Conservation (phyloP, 495 filamentous ascomycete genomes). For the Opeltia flavorubescens region DNA sequence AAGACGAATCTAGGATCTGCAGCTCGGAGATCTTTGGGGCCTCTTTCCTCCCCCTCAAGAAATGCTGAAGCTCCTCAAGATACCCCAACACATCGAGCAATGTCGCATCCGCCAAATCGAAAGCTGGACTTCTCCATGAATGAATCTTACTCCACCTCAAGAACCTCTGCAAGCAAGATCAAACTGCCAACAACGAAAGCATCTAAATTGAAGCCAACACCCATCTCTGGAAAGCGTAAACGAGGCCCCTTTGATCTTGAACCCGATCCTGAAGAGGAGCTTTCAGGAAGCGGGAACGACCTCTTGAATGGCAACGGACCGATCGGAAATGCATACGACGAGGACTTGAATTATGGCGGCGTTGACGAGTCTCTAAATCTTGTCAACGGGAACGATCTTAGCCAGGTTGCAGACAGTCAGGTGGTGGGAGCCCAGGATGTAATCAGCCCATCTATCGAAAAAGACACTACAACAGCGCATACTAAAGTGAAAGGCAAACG, state of each 20-base stretch:
- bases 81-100: slow-evolving; percentile 11
- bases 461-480: not conserved
- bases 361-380: slow-evolving; percentile 2
- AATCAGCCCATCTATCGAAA: slow-evolving; percentile 4
- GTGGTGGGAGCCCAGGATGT: not conserved
- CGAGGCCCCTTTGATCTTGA: not conserved
- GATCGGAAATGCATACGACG: not conserved
- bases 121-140: not conserved
- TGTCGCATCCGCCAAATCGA: slow-evolving; percentile 8
- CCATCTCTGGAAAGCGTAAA: not conserved
- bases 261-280: not conserved
- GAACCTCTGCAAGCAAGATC: not conserved
- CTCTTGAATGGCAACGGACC: not conserved
- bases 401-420: not conserved
- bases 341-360: not conserved
- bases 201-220: not conserved
- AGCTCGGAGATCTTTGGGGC: slow-evolving; percentile 19
- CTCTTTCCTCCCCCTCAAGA: slow-evolving; percentile 10
- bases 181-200: not conserved
- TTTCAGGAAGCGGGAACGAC: not conserved
- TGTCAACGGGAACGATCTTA: not conserved
- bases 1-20: slow-evolving; percentile 30
- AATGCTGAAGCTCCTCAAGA: slow-evolving; percentile 7
- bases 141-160: not conserved
- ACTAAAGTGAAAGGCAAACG: not conserved